phyloP scores from a whole-genome alignment of 371 early-diverging fungal genomes.

The Smittium culicis region DNA sequence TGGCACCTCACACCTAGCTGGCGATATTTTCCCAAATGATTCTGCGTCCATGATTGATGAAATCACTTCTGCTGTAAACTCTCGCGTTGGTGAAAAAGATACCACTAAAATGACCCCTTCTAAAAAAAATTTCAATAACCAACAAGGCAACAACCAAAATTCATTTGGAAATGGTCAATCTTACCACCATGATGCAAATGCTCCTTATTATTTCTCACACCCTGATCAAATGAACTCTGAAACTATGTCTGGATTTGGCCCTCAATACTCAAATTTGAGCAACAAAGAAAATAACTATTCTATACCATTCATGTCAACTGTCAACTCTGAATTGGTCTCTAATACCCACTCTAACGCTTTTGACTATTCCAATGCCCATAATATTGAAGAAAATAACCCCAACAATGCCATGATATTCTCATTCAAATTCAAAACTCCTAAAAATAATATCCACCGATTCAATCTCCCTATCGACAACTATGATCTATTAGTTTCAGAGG shows the following conservation, averaged over 20 bases:
- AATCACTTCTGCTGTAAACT: slow-evolving; percentile 34
- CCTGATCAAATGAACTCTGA: neutral
- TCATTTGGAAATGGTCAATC: too few species aligned
- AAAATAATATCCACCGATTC: slow-evolving; percentile 64
- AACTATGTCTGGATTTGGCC: neutral
- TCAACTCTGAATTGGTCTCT: slow-evolving; percentile 6
- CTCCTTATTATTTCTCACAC: neutral
- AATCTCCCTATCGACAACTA: slow-evolving; percentile 36
- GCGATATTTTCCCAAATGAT: slow-evolving; percentile 41
- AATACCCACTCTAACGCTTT: slow-evolving; percentile 19
- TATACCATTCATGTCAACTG: neutral
- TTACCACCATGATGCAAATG: neutral
- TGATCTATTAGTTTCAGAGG: slow-evolving; percentile 35
- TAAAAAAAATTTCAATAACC: neutral
- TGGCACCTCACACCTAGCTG: slow-evolving; percentile 26
- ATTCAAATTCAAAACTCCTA: slow-evolving; percentile 66
- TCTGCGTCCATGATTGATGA: slow-evolving; percentile 38
- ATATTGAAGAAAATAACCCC: slow-evolving; percentile 14
- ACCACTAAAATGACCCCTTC: slow-evolving; percentile 11
- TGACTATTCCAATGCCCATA: slow-evolving; percentile 11
- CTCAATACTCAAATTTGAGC: neutral
- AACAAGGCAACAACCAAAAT: neutral
- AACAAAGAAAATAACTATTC: neutral
- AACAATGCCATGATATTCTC: slow-evolving; percentile 41
- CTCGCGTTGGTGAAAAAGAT: slow-evolving; percentile 35